Evolutionary conservation across 2,329 filamentous ascomycete genomes (phyloP).

Genomic region (Talaromyces verruculosus): DNA sequence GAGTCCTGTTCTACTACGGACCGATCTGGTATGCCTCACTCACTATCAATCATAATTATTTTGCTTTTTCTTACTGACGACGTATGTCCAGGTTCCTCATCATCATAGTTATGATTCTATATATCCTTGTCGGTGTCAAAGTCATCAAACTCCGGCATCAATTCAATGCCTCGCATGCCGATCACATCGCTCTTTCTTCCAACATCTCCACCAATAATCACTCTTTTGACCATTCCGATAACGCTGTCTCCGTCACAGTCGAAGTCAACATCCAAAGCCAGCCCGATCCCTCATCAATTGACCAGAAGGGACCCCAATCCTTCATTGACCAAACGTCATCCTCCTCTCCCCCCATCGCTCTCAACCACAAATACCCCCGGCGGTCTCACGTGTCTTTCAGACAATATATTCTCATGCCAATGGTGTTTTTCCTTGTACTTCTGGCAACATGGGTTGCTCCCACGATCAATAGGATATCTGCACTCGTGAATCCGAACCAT

Average conservation of each 20-base stretch:
- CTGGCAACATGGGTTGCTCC: constrained; percentile 40
- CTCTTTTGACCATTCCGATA: constrained; percentile 13
- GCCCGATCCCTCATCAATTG: neutral
- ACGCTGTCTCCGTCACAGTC: neutral
- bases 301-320: neutral
- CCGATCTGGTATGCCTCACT: constrained; percentile 36
- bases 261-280: neutral
- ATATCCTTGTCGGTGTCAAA: constrained; percentile 34
- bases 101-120: constrained; percentile 28
- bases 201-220: constrained; percentile 21
- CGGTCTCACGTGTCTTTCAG: constrained; percentile 37
- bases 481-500: constrained; percentile 32
- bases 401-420: constrained; percentile 43
- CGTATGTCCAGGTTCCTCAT: neutral
- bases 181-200: constrained; percentile 32
- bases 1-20: constrained; percentile 39
- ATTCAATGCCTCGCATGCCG: constrained; percentile 32
- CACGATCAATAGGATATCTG: constrained; percentile 38
- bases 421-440: constrained; percentile 39
- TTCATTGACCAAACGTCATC: neutral
- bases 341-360: neutral
- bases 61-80: neutral
- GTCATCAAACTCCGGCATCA: constrained; percentile 36
- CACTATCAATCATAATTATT: neutral
- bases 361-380: neutral